Base-by-base conservation (phyloP, 1,139 yeast genomes). In the Candida sp. region DNA sequence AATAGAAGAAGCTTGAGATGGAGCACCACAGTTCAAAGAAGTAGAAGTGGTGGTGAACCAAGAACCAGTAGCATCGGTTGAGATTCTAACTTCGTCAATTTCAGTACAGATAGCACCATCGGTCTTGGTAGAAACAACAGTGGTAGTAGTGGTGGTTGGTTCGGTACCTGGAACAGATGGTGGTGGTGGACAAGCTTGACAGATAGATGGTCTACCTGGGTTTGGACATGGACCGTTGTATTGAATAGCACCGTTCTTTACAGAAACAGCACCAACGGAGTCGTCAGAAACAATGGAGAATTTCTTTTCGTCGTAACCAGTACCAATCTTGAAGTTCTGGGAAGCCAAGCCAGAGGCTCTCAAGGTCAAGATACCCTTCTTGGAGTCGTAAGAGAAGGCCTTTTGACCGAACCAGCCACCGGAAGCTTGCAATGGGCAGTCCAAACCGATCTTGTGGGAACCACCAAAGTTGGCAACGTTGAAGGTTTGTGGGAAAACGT, bases 351-450 rank as follows among this genome's bases (percentile, higher is more conserved):
- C 48, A 11, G 17, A 8, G 33, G 38, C 42, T n/a, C 46, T 34
- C 40, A 66, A 54, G 4, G 64, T 60, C 58, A 66, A 65, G 23
- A 66, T 55, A 49, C 71, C 72, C 4, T 63, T 55, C 3, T 25
- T 37, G 3, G 60, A 37, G 34, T 55, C 49, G 46, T 66, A 65
- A 7, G 45, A 12, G 42, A 11, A 56, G 22, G 44, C 31, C 11
- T 25, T 23, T 35, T 44, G 33, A 2, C 41, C 46, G n/a, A 37
- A 35, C 7, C 35, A 7, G 4, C 41, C 26, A 37, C 22, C 9
- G 17, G 37, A 8, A 9, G 23, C 33, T 28, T 28, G 31, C 30
- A 44, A 44, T 35, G 47, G 42, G n/a, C 31, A 9, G 7, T 17
- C 38, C 27, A 44, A 44, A 44, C 41, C 41, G 22, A 44, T 44